These are phyloP conservation scores for Euphorbia celastroides DNA, from an alignment of 441 rosid species.

Conservation along the genomic window DNA sequence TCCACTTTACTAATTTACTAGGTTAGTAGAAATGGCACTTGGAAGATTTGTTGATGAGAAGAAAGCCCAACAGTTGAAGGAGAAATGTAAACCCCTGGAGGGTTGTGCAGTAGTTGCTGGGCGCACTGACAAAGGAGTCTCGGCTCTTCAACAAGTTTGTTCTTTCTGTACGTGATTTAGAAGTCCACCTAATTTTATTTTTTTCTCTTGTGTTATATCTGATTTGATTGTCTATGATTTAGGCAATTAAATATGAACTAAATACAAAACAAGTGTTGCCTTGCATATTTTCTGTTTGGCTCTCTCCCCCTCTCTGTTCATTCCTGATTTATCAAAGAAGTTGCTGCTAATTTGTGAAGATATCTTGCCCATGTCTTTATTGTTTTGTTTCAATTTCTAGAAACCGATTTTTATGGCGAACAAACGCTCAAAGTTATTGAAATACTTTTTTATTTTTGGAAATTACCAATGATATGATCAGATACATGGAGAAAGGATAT, in stretches of 20 bases:
- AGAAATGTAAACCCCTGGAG: constrained; percentile 69
- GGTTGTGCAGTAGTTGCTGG: constrained; percentile 86
- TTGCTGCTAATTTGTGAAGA: not conserved
- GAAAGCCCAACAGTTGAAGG: constrained; percentile 77
- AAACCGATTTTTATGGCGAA: not conserved
- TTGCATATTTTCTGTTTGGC: not conserved
- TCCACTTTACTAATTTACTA: constrained; percentile 29
- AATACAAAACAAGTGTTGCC: not conserved
- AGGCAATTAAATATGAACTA: not conserved
- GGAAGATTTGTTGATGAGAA: constrained; percentile 85
- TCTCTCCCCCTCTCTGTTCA: not conserved
- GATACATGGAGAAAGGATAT: constrained; percentile 95
- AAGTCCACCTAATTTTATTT: not conserved
- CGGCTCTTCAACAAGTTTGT: constrained; percentile 93
- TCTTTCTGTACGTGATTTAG: constrained; percentile 75
- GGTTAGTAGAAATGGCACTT: constrained; percentile 72
- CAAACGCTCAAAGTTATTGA: not conserved
- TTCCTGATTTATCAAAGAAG: not conserved
- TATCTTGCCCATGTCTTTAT: not conserved
- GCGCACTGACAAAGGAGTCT: constrained; percentile 96
- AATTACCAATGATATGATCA: constrained; percentile 24
- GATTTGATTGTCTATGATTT: not conserved
- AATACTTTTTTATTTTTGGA: constrained; percentile 1
- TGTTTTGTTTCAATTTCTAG: not conserved
- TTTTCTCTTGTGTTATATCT: not conserved